These are phyloP conservation scores for Bromus sterilis DNA, from an alignment of 176 grass and related monocot genomes.

Conservation along the genomic window DNA sequence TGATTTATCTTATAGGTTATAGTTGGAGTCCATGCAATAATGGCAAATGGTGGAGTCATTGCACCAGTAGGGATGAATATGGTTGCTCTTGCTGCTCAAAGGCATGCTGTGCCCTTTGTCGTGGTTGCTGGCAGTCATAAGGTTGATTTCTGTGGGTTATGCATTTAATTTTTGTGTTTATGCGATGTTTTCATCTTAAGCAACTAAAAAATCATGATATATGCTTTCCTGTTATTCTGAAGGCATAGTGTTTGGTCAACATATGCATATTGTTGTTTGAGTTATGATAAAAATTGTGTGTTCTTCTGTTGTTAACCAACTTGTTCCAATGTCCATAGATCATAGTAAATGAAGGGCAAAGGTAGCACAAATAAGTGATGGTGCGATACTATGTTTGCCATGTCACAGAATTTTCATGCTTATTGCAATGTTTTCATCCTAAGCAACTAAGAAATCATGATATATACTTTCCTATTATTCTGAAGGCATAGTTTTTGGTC, in stretches of 20 bases:
- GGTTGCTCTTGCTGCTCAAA: conserved; percentile 95
- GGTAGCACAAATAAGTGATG: not conserved
- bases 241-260: not conserved
- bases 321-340: not conserved
- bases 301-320: not conserved
- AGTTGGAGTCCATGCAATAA: conserved; percentile 95
- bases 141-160: conserved; percentile 37
- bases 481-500: not conserved
- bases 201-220: conserved; percentile 5
- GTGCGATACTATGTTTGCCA: not conserved
- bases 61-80: conserved; percentile 95
- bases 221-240: not conserved
- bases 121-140: conserved; percentile 97
- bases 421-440: not conserved
- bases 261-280: not conserved
- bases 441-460: not conserved
- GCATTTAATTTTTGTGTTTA: not conserved
- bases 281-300: not conserved
- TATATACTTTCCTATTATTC: conserved; percentile 1
- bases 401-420: not conserved
- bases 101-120: conserved; percentile 95
- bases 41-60: conserved; percentile 98
- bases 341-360: not conserved
- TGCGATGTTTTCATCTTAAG: not conserved
- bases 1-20: conserved; percentile 65